Conservation (phyloP, 2,329 filamentous ascomycete genomes). For the Monosporascus sp. region DNA sequence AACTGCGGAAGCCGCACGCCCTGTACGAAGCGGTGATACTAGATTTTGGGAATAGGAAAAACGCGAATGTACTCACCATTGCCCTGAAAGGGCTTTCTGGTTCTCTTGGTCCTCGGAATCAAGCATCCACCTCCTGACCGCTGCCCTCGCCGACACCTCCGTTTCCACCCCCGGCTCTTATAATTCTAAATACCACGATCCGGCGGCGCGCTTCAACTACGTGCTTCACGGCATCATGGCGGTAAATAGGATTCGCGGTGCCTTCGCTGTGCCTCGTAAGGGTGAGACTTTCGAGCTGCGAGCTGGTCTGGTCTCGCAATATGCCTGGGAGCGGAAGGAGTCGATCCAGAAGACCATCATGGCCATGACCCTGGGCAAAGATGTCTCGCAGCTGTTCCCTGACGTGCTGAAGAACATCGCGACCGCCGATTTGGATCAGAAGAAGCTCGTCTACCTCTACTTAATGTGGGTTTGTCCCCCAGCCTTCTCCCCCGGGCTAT, state of each 20-base stretch:
- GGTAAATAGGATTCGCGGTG: constrained; percentile 91
- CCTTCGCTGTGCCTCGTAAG: constrained; percentile 88
- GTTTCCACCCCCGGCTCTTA: too few species aligned
- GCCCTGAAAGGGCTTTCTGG: constrained; percentile 23
- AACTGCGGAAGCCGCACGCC: too few species aligned
- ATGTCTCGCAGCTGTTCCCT: constrained; percentile 93
- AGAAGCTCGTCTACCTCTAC: constrained; percentile 98
- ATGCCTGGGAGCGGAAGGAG: constrained; percentile 98
- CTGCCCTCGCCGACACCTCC: background rate
- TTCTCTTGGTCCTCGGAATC: constrained; percentile 7
- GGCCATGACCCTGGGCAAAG: constrained; percentile 98
- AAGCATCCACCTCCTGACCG: constrained; percentile 1
- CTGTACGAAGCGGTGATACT: background rate
- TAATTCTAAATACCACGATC: constrained; percentile 10
- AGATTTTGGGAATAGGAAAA: background rate
- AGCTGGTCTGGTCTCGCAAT: constrained; percentile 93
- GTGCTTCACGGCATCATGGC: constrained; percentile 57
- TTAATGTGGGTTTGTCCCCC: constrained; percentile 64
- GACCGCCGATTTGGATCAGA: constrained; percentile 89
- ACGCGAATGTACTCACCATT: constrained; percentile 16
- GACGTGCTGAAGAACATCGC: constrained; percentile 99
- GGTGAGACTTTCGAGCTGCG: constrained; percentile 97
- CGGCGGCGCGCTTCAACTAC: too few species aligned
- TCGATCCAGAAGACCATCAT: constrained; percentile 99
- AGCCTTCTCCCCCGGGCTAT: background rate